Evolutionary conservation across 2,329 filamentous ascomycete genomes (phyloP).

Genomic region (Colletotrichum endophyticum): DNA sequence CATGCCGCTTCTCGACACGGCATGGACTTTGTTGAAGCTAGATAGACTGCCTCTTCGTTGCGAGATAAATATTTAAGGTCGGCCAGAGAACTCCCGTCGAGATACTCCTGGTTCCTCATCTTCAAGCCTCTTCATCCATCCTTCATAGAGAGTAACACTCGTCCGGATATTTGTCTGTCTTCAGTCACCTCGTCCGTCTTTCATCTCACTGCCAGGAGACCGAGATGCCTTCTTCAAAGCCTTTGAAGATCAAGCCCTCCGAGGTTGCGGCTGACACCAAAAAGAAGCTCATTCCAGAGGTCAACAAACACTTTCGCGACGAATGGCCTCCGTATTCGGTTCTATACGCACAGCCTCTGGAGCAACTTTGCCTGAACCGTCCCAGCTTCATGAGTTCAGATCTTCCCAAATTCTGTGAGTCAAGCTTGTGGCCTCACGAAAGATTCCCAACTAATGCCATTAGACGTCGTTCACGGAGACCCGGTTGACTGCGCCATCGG

Average conservation of each 20-base stretch:
- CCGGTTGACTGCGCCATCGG: conserved; percentile 9
- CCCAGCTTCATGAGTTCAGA: conserved; percentile 22
- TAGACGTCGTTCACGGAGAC: conserved; percentile 26
- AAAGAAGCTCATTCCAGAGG: conserved; percentile 69
- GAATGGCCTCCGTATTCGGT: conserved; percentile 64
- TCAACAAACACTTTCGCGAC: conserved; percentile 60
- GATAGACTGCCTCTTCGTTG: not conserved
- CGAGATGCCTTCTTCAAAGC: conserved; percentile 27
- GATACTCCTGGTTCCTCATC: not conserved
- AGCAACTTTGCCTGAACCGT: conserved; percentile 48
- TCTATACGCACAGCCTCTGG: conserved; percentile 57
- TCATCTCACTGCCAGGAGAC: not conserved
- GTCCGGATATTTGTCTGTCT: not conserved
- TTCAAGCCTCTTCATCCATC: not conserved
- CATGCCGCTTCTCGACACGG: not conserved
- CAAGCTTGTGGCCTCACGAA: not conserved
- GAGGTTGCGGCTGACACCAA: conserved; percentile 79
- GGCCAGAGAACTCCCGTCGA: not conserved
- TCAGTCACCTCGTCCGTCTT: not conserved
- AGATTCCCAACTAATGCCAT: not conserved
- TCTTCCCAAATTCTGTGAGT: conserved; percentile 18
- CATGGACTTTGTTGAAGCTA: not conserved
- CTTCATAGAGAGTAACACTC: not conserved
- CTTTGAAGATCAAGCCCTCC: conserved; percentile 65
- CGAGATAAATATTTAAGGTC: conserved; percentile 13